Evolutionary conservation across 1,284 basidiomycete genomes (phyloP).

Genomic region (Moesziomyces sp.): DNA sequence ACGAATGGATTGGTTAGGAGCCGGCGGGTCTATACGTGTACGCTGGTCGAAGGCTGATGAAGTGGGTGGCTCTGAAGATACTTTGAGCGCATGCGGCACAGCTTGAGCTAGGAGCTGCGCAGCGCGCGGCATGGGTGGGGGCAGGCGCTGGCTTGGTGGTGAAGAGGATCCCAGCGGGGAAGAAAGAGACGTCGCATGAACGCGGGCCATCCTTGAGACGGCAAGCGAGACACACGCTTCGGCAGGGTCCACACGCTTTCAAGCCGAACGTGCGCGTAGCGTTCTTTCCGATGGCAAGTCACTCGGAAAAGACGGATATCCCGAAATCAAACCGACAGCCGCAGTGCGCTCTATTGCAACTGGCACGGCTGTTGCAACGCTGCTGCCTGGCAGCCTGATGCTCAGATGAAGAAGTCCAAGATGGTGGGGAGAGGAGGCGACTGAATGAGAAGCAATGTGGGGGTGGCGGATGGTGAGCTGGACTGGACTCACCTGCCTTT

Average conservation of each 20-base stretch:
- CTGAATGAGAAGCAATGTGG: background rate
- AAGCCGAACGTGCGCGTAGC: background rate
- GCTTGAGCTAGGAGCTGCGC: slow-evolving; percentile 1
- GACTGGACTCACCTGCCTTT: too few relatives aligned
- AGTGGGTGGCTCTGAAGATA: background rate
- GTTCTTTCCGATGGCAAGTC: too few relatives aligned
- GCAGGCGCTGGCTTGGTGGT: slow-evolving; percentile 9
- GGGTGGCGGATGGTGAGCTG: too few relatives aligned
- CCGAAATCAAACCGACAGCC: too few relatives aligned
- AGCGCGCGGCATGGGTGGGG: background rate
- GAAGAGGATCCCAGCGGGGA: background rate
- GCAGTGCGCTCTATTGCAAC: too few relatives aligned
- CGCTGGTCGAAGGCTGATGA: background rate
- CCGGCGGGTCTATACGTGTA: background rate
- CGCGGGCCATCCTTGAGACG: background rate
- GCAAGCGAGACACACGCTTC: background rate
- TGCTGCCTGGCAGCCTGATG: background rate
- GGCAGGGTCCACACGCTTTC: background rate
- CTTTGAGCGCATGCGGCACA: background rate
- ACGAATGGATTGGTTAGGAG: background rate
- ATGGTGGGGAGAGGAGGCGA: background rate
- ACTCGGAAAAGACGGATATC: too few relatives aligned
- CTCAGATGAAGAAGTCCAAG: background rate
- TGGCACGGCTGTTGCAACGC: too few relatives aligned
- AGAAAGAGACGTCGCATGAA: background rate